Conservation (phyloP, 257 asterid species). For the Vinca minor region DNA sequence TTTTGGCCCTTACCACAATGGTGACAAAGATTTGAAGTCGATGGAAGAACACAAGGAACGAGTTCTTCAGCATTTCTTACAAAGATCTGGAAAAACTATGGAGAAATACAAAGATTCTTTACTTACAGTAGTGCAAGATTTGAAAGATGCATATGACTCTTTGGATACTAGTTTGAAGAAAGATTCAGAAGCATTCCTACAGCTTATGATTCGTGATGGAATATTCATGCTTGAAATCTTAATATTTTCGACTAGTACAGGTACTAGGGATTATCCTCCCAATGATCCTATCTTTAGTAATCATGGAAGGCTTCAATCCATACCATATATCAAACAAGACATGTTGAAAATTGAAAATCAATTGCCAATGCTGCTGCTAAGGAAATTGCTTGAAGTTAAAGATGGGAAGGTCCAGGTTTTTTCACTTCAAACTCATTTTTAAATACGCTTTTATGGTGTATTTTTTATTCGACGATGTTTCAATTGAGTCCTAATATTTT, state of each 20-base stretch:
- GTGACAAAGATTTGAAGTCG: no score
- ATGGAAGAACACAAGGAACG: no score
- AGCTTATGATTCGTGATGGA: conserved; percentile 18
- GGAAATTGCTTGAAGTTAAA: conserved; percentile 4
- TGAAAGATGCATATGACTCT: conserved; percentile 35
- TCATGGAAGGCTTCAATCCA: conserved; percentile 15
- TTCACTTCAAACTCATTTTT: not conserved
- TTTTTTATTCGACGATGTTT: no score
- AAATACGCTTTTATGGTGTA: no score
- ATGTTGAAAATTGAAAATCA: conserved; percentile 19
- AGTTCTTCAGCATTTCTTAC: conserved; percentile 20
- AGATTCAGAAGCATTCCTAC: not conserved
- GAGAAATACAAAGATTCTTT: conserved; percentile 13
- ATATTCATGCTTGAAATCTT: conserved; percentile 16
- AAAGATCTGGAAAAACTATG: conserved; percentile 22
- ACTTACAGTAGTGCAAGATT: conserved; percentile 16
- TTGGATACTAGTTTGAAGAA: conserved; percentile 3
- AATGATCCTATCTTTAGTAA: conserved; percentile 20
- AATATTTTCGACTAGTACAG: conserved; percentile 2
- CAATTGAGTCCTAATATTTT: no score
- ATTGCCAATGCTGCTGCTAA: conserved; percentile 16
- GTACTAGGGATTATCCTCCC: not conserved
- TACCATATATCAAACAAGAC: conserved; percentile 17
- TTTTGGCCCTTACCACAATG: no score
- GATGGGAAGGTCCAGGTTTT: conserved; percentile 2